Percentiles rank a stretch among this genome's conserved stretches.
Evolutionary conservation across 2,329 filamentous ascomycete genomes (phyloP).

Genomic region (Aschersonia sp.): DNA sequence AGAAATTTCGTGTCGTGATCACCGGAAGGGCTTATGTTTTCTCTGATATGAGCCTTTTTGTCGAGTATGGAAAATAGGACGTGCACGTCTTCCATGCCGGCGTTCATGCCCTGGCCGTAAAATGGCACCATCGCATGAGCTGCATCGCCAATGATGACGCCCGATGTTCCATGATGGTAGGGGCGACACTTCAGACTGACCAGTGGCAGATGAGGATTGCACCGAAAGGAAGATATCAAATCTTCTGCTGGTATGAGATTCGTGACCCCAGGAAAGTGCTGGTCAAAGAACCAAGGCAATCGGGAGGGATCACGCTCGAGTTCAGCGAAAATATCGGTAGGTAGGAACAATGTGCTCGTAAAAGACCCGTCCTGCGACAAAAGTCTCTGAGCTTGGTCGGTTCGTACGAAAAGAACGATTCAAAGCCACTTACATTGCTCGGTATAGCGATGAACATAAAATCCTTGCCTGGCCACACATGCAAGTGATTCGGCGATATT

Average conservation of each 20-base stretch:
- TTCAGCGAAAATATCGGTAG: constrained; percentile 50
- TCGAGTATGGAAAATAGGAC: constrained; percentile 77
- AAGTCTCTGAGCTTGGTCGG: constrained; percentile 5
- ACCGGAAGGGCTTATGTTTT: constrained; percentile 24
- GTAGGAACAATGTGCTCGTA: constrained; percentile 86
- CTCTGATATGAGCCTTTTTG: constrained; percentile 35
- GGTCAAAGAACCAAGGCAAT: constrained; percentile 62
- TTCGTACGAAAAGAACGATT: background rate
- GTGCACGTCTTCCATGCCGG: constrained; percentile 85
- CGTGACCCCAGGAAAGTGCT: constrained; percentile 77
- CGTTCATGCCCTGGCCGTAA: constrained; percentile 97
- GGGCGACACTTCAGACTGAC: constrained; percentile 89
- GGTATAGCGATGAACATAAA: constrained; percentile 99
- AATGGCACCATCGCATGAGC: constrained; percentile 98
- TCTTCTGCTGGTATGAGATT: constrained; percentile 51
- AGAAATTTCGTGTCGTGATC: constrained; percentile 22
- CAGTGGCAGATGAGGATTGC: constrained; percentile 80
- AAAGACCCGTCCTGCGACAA: constrained; percentile 66
- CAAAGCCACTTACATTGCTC: constrained; percentile 32
- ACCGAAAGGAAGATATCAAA: constrained; percentile 59
- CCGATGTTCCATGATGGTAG: constrained; percentile 65
- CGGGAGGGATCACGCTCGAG: constrained; percentile 49
- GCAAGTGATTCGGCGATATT: constrained; percentile 84
- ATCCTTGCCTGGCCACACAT: constrained; percentile 90
- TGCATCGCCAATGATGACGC: constrained; percentile 81